phyloP scores from a whole-genome alignment of 495 filamentous ascomycete species.

The Xylaria palmicola region DNA sequence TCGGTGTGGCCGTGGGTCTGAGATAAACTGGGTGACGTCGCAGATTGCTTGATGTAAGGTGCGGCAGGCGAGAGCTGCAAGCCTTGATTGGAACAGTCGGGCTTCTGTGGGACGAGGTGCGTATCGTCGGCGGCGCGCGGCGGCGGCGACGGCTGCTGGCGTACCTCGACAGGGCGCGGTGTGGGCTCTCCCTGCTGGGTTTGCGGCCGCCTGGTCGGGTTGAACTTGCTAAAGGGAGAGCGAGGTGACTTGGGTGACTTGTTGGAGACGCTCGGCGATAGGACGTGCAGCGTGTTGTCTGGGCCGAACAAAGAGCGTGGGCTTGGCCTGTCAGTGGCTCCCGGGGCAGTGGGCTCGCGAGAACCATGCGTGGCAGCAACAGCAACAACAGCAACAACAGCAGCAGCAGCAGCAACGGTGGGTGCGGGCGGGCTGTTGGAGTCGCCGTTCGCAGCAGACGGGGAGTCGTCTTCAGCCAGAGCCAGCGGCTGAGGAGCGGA shows the following conservation, averaged over 20 bases:
- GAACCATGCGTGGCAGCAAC: slow-evolving; percentile 19
- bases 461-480: slow-evolving; percentile 35
- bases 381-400: slow-evolving; percentile 1
- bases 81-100: slow-evolving; percentile 28
- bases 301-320: slow-evolving; percentile 24
- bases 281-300: slow-evolving; percentile 35
- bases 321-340: slow-evolving; percentile 23
- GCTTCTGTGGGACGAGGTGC: slow-evolving; percentile 26
- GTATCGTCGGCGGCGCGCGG: slow-evolving; percentile 40
- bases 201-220: slow-evolving; percentile 24
- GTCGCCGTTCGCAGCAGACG: slow-evolving; percentile 31
- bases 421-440: background rate
- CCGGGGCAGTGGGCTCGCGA: slow-evolving; percentile 20
- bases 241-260: slow-evolving; percentile 53
- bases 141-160: slow-evolving; percentile 25
- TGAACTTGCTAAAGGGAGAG: slow-evolving; percentile 50
- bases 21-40: slow-evolving; percentile 22
- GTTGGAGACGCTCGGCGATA: slow-evolving; percentile 34
- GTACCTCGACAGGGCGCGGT: slow-evolving; percentile 28
- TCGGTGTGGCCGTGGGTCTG: slow-evolving; percentile 10
- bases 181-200: slow-evolving; percentile 24
- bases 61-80: slow-evolving; percentile 16
- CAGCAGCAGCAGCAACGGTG: slow-evolving; percentile 7
- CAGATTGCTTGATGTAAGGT: slow-evolving; percentile 12
- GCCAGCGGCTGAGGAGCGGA: slow-evolving; percentile 53